A percentile compares a stretch with the other conserved stretches of the same genome.
phyloP scores from a whole-genome alignment of 768 basidiomycete genomes.

The Peribolospora kevripleyi region DNA sequence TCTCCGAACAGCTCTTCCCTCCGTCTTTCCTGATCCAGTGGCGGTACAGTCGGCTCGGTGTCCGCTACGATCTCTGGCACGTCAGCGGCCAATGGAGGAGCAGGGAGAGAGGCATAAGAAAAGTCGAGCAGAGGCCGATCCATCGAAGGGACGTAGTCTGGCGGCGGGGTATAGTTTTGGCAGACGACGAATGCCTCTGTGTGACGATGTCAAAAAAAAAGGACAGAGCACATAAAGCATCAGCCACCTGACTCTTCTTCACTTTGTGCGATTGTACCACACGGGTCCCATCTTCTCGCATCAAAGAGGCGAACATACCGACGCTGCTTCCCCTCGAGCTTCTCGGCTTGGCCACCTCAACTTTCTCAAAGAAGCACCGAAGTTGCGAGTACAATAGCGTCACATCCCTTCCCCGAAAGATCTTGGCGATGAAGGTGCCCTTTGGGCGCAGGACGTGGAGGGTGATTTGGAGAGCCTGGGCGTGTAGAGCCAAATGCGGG shows the following conservation, averaged over 20 bases:
- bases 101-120: conserved; percentile 1
- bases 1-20: neutral
- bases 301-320: conserved; percentile 14
- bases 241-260: neutral
- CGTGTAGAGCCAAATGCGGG: neutral
- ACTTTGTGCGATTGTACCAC: neutral
- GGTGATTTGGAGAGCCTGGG: conserved; percentile 23
- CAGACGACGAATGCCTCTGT: conserved; percentile 25
- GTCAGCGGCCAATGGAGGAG: too few species aligned
- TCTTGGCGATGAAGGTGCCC: conserved; percentile 25
- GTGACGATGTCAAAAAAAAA: neutral
- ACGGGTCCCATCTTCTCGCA: too few species aligned
- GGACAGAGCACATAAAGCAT: neutral
- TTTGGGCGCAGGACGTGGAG: conserved; percentile 22
- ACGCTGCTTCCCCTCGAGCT: conserved; percentile 23
- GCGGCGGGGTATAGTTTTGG: conserved; percentile 18
- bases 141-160: conserved; percentile 11
- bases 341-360: conserved; percentile 24
- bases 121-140: conserved; percentile 13
- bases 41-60: neutral
- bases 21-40: too few species aligned
- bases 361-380: conserved; percentile 21
- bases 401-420: conserved; percentile 22
- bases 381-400: conserved; percentile 21
- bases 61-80: neutral